Base-by-base conservation (phyloP, 805 yeast genomes). In the Starmerella kuoi region DNA sequence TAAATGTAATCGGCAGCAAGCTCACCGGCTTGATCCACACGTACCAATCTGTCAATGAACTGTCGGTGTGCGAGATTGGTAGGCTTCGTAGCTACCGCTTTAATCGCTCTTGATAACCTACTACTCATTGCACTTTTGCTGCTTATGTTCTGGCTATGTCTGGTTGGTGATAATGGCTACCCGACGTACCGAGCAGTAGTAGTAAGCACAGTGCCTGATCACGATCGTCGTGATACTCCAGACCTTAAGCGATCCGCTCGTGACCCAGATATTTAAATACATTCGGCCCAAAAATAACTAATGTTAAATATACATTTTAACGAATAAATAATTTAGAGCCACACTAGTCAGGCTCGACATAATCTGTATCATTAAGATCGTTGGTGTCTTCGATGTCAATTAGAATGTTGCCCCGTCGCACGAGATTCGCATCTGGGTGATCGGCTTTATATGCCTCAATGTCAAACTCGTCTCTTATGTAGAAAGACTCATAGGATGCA, bases 1-100 rank as follows among this genome's bases (percentile, higher is more conserved):
- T 91, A 91, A 38, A 91, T 91, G 52, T 81, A 77, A 59, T 91
- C 77, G 1, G 98, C 98, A 2, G 96, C 98, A 11, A 91, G 71
- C 59, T 91, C 98, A 31, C 98, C 98, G 1, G 98, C 96, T 62
- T 91, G 98, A 58, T 91, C 96, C 6, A 91, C 98, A 39, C 98
- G 69, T 31, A 91, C 74, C 0, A 57, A 54, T 41, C 47, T 49
- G 35, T 58, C 44, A 3, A 62, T 49, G 21, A 52, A 50, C 18
- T 43, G 47, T 22, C 46, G 46, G 40, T 61, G 61, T 1, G 53
- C 45, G 5, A 47, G 38, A 11, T 52, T 49, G 22, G 49, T 36
- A 7, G 45, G 31, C 31, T 45, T 49, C 19, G 46, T 20, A 39
- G 50, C 45, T 44, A 60, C 52, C 33, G 61, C 51, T 36, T 47